Conservation (phyloP, 352 stramenopile genomes). For the Blastocystis sp. region DNA sequence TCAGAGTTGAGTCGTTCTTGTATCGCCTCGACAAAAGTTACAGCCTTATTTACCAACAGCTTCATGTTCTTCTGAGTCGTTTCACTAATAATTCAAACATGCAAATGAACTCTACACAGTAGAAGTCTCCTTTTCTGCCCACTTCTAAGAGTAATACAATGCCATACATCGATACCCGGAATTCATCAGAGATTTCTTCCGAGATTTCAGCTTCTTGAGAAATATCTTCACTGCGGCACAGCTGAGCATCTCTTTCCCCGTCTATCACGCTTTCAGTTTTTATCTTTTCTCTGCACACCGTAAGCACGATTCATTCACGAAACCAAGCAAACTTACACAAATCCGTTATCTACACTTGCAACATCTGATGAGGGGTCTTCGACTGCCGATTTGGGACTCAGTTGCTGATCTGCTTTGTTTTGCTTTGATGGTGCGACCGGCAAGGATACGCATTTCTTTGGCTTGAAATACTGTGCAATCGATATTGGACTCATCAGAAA, state of each 20-base stretch:
- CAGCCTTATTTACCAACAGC: slow-evolving; percentile 41
- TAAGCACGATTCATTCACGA: not conserved
- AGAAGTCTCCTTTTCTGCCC: not conserved
- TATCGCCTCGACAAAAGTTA: slow-evolving; percentile 58
- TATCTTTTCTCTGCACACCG: not conserved
- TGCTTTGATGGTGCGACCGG: not conserved
- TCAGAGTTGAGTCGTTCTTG: slow-evolving; percentile 24
- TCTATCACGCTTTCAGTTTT: not conserved
- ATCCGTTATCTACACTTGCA: not conserved
- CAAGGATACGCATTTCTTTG: not conserved
- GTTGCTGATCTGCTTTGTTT: not conserved
- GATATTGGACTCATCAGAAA: slow-evolving; percentile 31
- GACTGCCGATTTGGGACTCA: not conserved
- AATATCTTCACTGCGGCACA: not conserved
- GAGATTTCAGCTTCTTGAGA: not conserved
- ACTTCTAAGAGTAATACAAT: slow-evolving; percentile 6
- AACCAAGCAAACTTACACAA: not conserved
- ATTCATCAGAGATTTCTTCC: slow-evolving; percentile 47
- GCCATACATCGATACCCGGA: not conserved
- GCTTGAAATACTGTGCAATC: slow-evolving; percentile 46
- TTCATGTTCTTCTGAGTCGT: slow-evolving; percentile 52
- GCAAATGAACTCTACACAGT: not conserved
- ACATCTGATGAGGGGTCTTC: not conserved
- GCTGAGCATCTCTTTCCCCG: not conserved
- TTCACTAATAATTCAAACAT: not conserved